phyloP scores from a whole-genome alignment of 495 filamentous ascomycete species.

The Penicillium goetzii region DNA sequence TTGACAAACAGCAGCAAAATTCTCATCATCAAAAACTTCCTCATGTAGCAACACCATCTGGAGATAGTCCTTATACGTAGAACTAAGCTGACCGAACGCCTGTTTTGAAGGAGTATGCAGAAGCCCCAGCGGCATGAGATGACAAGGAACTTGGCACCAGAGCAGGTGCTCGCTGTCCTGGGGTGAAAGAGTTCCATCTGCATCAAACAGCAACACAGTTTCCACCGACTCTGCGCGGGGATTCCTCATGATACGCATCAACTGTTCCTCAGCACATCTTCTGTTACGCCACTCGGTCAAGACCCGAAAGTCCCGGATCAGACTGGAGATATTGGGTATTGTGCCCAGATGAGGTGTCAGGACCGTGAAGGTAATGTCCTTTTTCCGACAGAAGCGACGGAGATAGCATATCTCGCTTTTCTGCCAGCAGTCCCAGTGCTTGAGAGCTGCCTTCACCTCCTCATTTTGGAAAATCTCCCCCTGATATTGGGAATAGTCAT shows the following conservation, averaged over 20 bases:
- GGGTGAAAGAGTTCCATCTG: not conserved
- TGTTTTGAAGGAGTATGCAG: not conserved
- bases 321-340: not conserved
- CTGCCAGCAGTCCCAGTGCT: constrained; percentile 55
- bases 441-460: constrained; percentile 3
- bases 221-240: not conserved
- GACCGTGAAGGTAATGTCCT: not conserved
- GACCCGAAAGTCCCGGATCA: not conserved
- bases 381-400: constrained; percentile 37
- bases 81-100: not conserved
- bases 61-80: not conserved
- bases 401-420: constrained; percentile 53
- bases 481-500: not conserved
- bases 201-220: not conserved
- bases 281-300: not conserved
- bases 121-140: not conserved
- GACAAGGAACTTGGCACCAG: not conserved
- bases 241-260: not conserved
- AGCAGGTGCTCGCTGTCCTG: not conserved
- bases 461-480: not conserved
- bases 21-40: not conserved
- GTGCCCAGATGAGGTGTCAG: not conserved
- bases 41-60: not conserved
- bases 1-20: not conserved
- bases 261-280: constrained; percentile 7